Conservation (phyloP, 805 yeast species). For the Kurtzmaniella cleridarum region DNA sequence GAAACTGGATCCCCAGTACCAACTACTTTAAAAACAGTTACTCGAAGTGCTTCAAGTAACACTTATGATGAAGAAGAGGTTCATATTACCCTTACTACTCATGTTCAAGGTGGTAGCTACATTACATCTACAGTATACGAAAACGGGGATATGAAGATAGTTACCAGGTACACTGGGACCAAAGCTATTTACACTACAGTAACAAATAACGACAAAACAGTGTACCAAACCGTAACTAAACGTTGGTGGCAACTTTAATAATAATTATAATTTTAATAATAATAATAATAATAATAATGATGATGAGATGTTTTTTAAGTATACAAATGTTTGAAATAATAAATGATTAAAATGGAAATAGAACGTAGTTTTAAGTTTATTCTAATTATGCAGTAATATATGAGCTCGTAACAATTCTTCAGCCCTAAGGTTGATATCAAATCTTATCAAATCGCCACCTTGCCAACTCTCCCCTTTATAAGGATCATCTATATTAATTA, state of each 20-base stretch:
- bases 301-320: too few relatives aligned
- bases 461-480: slow-evolving; percentile 34
- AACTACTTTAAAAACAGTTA: slow-evolving; percentile 1
- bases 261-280: background rate
- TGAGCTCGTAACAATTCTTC: slow-evolving; percentile 29
- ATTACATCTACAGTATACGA: too few relatives aligned
- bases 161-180: too few relatives aligned
- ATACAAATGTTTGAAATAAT: too few relatives aligned
- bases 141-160: too few relatives aligned
- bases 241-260: background rate
- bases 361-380: background rate
- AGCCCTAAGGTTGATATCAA: slow-evolving; percentile 35
- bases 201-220: background rate
- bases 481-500: slow-evolving; percentile 13
- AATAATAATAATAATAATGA: too few relatives aligned
- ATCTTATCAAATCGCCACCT: slow-evolving; percentile 29
- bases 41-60: background rate
- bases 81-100: background rate
- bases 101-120: background rate
- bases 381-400: slow-evolving; percentile 8
- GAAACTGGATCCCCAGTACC: slow-evolving; percentile 3
- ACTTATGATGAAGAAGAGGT: background rate
- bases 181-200: background rate
- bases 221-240: background rate
- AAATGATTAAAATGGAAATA: too few relatives aligned